Conservation (phyloP, 495 filamentous ascomycete genomes). For the Annulohypoxylon moriforme region DNA sequence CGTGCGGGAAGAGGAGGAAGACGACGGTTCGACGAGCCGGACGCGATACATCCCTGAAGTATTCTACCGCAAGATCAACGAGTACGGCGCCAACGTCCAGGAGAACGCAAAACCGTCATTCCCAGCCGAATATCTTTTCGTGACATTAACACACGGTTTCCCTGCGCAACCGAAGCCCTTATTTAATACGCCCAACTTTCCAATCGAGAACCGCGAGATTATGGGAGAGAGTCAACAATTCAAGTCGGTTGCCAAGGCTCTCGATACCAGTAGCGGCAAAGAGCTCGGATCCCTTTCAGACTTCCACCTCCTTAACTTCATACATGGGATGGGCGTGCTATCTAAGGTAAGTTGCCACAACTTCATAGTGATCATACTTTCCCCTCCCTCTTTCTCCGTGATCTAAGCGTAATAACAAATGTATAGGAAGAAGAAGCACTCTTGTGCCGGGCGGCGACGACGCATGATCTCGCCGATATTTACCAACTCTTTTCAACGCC, state of each 20-base stretch:
- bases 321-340: slow-evolving; percentile 82
- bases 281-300: slow-evolving; percentile 76
- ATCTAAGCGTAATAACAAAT: slow-evolving; percentile 23
- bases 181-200: slow-evolving; percentile 77
- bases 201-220: slow-evolving; percentile 88
- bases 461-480: slow-evolving; percentile 79
- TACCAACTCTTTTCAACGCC: slow-evolving; percentile 83
- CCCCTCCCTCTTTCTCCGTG: not conserved
- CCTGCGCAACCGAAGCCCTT: slow-evolving; percentile 79
- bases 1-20: slow-evolving; percentile 90
- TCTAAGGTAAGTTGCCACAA: slow-evolving; percentile 69
- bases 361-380: not conserved
- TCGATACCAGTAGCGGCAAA: slow-evolving; percentile 50
- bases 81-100: slow-evolving; percentile 95
- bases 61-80: slow-evolving; percentile 94
- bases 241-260: slow-evolving; percentile 53
- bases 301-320: slow-evolving; percentile 91
- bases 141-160: slow-evolving; percentile 97
- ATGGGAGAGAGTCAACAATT: slow-evolving; percentile 84
- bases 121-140: slow-evolving; percentile 94
- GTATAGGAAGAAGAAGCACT: slow-evolving; percentile 87
- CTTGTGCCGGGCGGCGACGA: slow-evolving; percentile 83
- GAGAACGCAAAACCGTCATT: slow-evolving; percentile 97
- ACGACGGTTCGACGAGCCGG: slow-evolving; percentile 74
- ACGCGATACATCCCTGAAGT: slow-evolving; percentile 96